Percentiles rank a stretch among this genome's conserved stretches.
phyloP scores from a whole-genome alignment of 2,329 filamentous ascomycete species.

The Acephala macrosclerotiorum region DNA sequence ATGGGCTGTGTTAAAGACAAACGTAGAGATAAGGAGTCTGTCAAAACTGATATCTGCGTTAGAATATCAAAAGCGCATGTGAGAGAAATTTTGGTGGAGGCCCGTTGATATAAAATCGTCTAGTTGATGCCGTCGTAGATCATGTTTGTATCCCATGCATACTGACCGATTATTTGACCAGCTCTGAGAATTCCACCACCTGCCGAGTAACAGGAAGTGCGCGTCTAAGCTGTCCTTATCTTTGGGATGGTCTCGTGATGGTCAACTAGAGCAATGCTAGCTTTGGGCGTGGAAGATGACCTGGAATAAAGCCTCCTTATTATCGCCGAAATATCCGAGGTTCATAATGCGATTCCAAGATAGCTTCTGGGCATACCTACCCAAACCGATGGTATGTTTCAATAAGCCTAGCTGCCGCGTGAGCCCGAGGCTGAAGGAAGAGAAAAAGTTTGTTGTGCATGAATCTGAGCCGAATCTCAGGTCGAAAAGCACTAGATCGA shows the following conservation, averaged over 20 bases:
- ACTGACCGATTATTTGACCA: background rate
- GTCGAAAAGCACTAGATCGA: background rate
- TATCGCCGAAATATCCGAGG: background rate
- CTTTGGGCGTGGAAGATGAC: background rate
- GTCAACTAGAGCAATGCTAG: background rate
- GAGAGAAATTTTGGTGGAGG: background rate
- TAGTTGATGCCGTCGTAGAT: background rate
- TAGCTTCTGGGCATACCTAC: background rate
- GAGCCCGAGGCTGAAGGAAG: background rate
- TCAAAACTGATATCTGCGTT: background rate
- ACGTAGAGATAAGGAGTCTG: background rate
- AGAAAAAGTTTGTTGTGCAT: conserved; percentile 5
- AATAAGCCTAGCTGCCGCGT: background rate
- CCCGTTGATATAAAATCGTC: background rate
- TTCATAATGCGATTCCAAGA: background rate
- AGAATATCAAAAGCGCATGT: background rate
- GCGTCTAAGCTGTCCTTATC: background rate
- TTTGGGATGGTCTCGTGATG: background rate
- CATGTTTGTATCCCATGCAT: background rate
- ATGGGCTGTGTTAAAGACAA: no score
- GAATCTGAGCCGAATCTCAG: conserved; percentile 7
- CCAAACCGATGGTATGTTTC: conserved; percentile 15
- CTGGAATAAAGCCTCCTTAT: background rate
- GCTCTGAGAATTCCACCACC: background rate
- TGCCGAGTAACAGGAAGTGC: no score